phyloP scores from a whole-genome alignment of 192 early-diverging fungal genomes.

The Umbelopsis ramanniana region DNA sequence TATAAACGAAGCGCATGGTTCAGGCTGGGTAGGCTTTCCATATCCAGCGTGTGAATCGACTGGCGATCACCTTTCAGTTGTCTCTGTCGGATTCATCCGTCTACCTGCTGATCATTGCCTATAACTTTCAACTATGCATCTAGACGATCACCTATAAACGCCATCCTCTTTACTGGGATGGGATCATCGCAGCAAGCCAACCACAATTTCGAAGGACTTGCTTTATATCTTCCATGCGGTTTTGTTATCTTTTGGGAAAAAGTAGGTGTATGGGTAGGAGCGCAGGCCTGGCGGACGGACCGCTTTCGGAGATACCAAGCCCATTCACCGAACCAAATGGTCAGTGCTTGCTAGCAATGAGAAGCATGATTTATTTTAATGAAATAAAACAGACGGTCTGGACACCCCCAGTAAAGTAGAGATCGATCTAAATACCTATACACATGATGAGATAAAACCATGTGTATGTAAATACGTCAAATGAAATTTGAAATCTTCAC shows the following conservation, averaged over 20 bases:
- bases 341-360: neutral
- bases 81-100: neutral
- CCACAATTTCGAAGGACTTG: neutral
- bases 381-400: too few species aligned
- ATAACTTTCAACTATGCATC: constrained; percentile 17
- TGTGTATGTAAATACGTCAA: neutral
- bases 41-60: constrained; percentile 21
- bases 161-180: neutral
- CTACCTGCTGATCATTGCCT: constrained; percentile 1
- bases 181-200: neutral
- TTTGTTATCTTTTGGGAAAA: too few species aligned
- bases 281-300: too few species aligned
- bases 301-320: neutral
- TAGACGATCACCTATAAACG: constrained; percentile 10
- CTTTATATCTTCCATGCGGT: too few species aligned
- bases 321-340: neutral
- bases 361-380: too few species aligned
- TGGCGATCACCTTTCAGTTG: constrained; percentile 18
- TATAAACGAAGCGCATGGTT: constrained; percentile 9
- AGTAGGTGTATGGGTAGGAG: too few species aligned
- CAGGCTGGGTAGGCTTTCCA: neutral
- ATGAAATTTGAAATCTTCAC: neutral
- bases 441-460: neutral
- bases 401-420: neutral
- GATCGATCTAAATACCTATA: neutral